phyloP scores from a whole-genome alignment of 2,329 filamentous ascomycete species.

The Aureobasidium sp. region DNA sequence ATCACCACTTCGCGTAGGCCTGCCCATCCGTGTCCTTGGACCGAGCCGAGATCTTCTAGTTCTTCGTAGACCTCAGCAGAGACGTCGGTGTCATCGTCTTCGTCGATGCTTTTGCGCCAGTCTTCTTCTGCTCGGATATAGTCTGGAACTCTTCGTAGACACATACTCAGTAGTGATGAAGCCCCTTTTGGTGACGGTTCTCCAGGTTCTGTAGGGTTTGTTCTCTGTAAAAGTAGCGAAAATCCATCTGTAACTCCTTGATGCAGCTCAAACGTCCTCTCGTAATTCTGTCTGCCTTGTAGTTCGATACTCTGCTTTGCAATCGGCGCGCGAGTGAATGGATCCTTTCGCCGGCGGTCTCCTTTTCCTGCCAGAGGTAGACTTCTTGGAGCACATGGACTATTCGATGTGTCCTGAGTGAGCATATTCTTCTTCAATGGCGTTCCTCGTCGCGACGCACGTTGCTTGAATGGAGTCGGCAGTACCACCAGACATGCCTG shows the following conservation, averaged over 20 bases:
- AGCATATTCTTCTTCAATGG: not conserved
- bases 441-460: not conserved
- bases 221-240: constrained; percentile 14
- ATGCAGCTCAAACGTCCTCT: constrained; percentile 9
- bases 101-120: constrained; percentile 25
- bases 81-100: constrained; percentile 28
- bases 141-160: constrained; percentile 31
- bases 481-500: constrained; percentile 1
- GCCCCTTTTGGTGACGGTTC: constrained; percentile 24
- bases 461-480: constrained; percentile 13
- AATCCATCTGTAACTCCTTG: constrained; percentile 14
- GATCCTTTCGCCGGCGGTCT: not conserved
- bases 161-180: constrained; percentile 29
- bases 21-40: constrained; percentile 28
- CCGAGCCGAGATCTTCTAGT: constrained; percentile 30
- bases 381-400: not conserved
- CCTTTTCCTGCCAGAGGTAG: not conserved
- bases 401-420: not conserved
- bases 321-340: constrained; percentile 4
- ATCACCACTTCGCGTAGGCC: constrained; percentile 32
- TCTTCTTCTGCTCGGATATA: constrained; percentile 33
- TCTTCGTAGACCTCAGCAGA: constrained; percentile 31
- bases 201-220: constrained; percentile 19
- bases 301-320: constrained; percentile 16
- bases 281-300: constrained; percentile 10